Evolutionary conservation across 192 early-diverging fungal genomes (phyloP).

Genomic region (Backusella luteola): DNA sequence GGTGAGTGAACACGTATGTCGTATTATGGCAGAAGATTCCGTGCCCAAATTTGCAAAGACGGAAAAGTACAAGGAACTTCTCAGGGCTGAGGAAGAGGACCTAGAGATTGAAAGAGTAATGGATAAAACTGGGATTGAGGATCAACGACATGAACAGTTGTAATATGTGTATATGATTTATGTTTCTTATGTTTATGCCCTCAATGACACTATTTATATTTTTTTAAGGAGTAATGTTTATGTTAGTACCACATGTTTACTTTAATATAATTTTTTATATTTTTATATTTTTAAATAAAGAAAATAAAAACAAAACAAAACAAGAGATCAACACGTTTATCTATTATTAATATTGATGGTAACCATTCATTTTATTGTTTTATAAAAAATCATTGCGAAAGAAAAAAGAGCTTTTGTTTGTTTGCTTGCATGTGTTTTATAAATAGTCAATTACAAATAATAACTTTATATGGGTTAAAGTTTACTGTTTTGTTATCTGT

Average conservation of each 20-base stretch:
- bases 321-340: not conserved
- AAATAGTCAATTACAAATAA: too few species aligned
- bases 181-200: not conserved
- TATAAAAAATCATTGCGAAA: too few species aligned
- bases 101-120: not conserved
- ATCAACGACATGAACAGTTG: not conserved
- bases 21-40: slow-evolving; percentile 36
- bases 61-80: slow-evolving; percentile 16
- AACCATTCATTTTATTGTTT: too few species aligned
- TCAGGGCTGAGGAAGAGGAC: not conserved
- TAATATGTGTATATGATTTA: not conserved
- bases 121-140: not conserved
- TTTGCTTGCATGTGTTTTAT: too few species aligned
- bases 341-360: not conserved
- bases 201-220: not conserved
- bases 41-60: slow-evolving; percentile 26
- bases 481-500: too few species aligned
- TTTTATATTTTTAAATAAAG: not conserved
- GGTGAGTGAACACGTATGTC: slow-evolving; percentile 31
- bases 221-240: slow-evolving; percentile 7
- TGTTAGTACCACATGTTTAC: not conserved
- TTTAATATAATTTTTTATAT: not conserved
- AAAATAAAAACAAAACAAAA: not conserved
- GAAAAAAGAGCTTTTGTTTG: too few species aligned
- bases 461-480: too few species aligned